A percentile compares a stretch with the other conserved stretches of the same genome.
Evolutionary conservation across 768 basidiomycete genomes (phyloP).

Genomic region (Amanita subjunquillea): DNA sequence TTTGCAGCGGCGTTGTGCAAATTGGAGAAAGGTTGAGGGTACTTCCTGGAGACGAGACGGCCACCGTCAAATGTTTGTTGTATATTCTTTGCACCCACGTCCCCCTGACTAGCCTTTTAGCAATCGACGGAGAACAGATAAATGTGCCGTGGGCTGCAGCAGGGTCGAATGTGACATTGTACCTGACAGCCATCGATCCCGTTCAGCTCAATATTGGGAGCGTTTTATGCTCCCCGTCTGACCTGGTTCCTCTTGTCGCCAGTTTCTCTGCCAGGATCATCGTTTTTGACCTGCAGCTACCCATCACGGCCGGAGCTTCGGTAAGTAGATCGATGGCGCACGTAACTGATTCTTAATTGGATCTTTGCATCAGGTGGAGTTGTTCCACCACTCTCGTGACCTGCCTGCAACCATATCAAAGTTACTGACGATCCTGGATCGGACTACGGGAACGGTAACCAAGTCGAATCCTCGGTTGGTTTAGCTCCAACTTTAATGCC

Average conservation of each 20-base stretch:
- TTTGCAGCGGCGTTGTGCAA: constrained; percentile 85
- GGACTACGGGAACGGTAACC: constrained; percentile 58
- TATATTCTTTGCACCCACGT: not conserved
- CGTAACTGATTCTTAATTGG: no score
- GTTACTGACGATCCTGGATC: constrained; percentile 71
- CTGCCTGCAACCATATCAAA: constrained; percentile 84
- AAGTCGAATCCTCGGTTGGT: constrained; percentile 77
- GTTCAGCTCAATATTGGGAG: constrained; percentile 81
- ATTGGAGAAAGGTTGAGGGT: constrained; percentile 83
- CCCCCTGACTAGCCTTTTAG: constrained; percentile 27
- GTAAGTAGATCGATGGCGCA: constrained; percentile 29
- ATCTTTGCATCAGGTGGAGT: constrained; percentile 52
- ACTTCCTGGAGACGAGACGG: constrained; percentile 87
- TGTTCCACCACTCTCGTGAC: constrained; percentile 92
- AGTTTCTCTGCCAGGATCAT: constrained; percentile 82
- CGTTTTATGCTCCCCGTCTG: constrained; percentile 70
- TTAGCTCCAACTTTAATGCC: not conserved
- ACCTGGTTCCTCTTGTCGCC: constrained; percentile 67
- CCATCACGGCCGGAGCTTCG: constrained; percentile 79
- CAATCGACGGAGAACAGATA: constrained; percentile 76
- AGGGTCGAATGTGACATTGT: constrained; percentile 82
- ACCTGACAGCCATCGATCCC: constrained; percentile 75
- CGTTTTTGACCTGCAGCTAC: constrained; percentile 85
- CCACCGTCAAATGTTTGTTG: constrained; percentile 56
- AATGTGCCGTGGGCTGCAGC: constrained; percentile 80